A percentile compares a stretch with the other conserved stretches of the same genome.
phyloP scores from a whole-genome alignment of 2,329 filamentous ascomycete genomes.

The Phaeosphaeriaceae sp. region DNA sequence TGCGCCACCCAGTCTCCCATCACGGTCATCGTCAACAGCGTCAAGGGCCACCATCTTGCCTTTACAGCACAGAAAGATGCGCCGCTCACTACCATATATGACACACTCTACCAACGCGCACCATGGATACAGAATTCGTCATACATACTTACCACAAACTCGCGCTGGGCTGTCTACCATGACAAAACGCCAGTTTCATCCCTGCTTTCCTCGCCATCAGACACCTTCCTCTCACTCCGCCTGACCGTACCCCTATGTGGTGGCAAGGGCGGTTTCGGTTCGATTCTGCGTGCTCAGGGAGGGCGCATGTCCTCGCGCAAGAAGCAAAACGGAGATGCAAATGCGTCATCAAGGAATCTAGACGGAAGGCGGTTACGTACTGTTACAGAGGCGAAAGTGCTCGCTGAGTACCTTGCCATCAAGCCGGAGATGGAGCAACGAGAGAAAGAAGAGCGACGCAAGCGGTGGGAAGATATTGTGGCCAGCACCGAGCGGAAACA shows the following conservation, averaged over 20 bases:
- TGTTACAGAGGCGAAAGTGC: slow-evolving; percentile 90
- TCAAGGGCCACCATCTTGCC: slow-evolving; percentile 81
- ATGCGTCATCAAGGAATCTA: slow-evolving; percentile 89
- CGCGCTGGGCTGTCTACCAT: slow-evolving; percentile 71
- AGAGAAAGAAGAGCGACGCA: slow-evolving; percentile 84
- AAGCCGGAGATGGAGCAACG: slow-evolving; percentile 97
- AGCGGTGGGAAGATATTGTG: slow-evolving; percentile 88
- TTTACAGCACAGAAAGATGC: slow-evolving; percentile 73
- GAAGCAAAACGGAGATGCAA: slow-evolving; percentile 79
- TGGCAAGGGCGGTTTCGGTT: slow-evolving; percentile 97
- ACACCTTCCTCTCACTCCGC: slow-evolving; percentile 81
- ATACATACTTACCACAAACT: slow-evolving; percentile 81
- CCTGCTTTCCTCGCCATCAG: slow-evolving; percentile 62
- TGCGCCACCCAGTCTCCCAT: slow-evolving; percentile 31
- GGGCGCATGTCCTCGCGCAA: slow-evolving; percentile 98
- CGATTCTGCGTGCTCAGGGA: slow-evolving; percentile 92
- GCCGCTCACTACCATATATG: slow-evolving; percentile 76
- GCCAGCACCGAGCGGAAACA: slow-evolving; percentile 82
- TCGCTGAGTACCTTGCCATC: slow-evolving; percentile 92
- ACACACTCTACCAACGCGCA: slow-evolving; percentile 62
- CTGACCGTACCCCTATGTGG: slow-evolving; percentile 81
- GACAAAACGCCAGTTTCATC: slow-evolving; percentile 64
- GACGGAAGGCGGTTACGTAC: slow-evolving; percentile 90
- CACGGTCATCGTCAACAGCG: slow-evolving; percentile 78
- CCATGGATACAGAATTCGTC: slow-evolving; percentile 62